These are phyloP conservation scores for Alternaria sp. DNA, from an alignment of 2,329 filamentous ascomycete species.

Conservation along the genomic window DNA sequence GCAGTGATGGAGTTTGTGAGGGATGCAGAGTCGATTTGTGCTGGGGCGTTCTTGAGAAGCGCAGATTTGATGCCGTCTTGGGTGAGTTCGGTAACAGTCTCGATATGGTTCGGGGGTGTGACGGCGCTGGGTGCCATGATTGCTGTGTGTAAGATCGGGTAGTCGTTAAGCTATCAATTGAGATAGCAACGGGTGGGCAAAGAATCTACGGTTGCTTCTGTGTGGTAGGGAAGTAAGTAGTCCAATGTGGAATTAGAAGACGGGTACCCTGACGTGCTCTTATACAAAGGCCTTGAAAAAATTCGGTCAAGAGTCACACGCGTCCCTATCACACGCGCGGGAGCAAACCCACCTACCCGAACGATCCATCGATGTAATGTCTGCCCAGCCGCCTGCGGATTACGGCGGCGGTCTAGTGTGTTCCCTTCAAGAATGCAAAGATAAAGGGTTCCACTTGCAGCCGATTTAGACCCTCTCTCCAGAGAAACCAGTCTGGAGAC, in stretches of 20 bases:
- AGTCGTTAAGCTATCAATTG: background rate
- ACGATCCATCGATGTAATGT: constrained; percentile 13
- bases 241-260: background rate
- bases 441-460: constrained; percentile 21
- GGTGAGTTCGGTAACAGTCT: constrained; percentile 40
- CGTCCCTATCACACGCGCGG: constrained; percentile 33
- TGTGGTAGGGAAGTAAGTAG: background rate
- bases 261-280: constrained; percentile 12
- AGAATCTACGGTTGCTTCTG: background rate
- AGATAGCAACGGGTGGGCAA: background rate
- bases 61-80: constrained; percentile 39
- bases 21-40: constrained; percentile 34
- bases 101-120: constrained; percentile 36
- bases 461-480: constrained; percentile 6
- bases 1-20: constrained; percentile 33
- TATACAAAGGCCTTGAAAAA: constrained; percentile 24
- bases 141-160: background rate
- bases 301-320: constrained; percentile 33
- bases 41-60: constrained; percentile 40
- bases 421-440: constrained; percentile 15
- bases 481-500: background rate
- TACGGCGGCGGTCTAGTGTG: constrained; percentile 15
- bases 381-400: constrained; percentile 17
- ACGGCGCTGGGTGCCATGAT: constrained; percentile 42
- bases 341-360: constrained; percentile 13